Evolutionary conservation across 805 yeast genomes (phyloP).

Genomic region (Diddensiella transvaalensis): DNA sequence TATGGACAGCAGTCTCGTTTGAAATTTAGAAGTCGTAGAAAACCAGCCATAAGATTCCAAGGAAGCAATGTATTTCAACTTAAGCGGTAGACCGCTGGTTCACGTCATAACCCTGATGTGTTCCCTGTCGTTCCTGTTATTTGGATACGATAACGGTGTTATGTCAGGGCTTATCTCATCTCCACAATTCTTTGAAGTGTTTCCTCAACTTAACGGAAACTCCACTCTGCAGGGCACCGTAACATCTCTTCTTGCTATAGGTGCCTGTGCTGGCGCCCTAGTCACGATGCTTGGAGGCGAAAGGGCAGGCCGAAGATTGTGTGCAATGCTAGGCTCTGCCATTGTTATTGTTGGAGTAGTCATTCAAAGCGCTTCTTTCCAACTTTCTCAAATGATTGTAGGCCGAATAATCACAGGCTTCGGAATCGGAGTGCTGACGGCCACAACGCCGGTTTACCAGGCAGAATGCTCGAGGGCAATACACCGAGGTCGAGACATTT

Average conservation of each 20-base stretch:
- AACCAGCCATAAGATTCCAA: too few species aligned
- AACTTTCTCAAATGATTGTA: slow-evolving; percentile 23
- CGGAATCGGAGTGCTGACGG: slow-evolving; percentile 12
- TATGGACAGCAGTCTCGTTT: too few species aligned
- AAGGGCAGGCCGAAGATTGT: slow-evolving; percentile 44
- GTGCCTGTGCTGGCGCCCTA: slow-evolving; percentile 65
- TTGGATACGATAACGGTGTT: slow-evolving; percentile 13
- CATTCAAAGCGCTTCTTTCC: slow-evolving; percentile 53
- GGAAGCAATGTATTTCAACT: background rate
- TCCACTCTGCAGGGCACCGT: slow-evolving; percentile 30
- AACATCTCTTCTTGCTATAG: slow-evolving; percentile 51
- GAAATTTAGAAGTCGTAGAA: too few species aligned
- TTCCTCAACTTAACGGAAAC: slow-evolving; percentile 14
- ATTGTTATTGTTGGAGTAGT: slow-evolving; percentile 34
- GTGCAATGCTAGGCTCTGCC: slow-evolving; percentile 4
- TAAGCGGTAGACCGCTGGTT: background rate
- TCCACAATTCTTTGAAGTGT: slow-evolving; percentile 8
- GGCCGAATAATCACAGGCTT: slow-evolving; percentile 11
- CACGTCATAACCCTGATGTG: background rate
- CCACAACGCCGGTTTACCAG: slow-evolving; percentile 11
- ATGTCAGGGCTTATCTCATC: slow-evolving; percentile 11
- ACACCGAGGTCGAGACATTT: slow-evolving; percentile 68
- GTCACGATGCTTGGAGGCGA: slow-evolving; percentile 56
- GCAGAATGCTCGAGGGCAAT: slow-evolving; percentile 73
- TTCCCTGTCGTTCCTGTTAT: slow-evolving; percentile 45